Percentiles rank a stretch among this genome's conserved stretches.
Evolutionary conservation across 805 yeast genomes (phyloP).

Genomic region (Metschnikowia corniflorae): DNA sequence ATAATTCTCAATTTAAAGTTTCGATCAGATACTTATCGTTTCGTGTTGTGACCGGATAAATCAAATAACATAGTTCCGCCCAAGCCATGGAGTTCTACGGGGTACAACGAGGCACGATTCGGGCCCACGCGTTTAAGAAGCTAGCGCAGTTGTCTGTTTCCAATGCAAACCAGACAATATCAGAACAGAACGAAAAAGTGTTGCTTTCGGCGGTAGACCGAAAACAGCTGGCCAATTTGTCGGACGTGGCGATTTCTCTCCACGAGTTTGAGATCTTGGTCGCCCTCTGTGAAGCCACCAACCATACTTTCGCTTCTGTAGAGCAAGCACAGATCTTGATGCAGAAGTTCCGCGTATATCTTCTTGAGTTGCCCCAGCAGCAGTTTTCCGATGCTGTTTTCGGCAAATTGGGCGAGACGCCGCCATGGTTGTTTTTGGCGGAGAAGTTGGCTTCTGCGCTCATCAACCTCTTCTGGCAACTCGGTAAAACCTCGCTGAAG

Average conservation of each 20-base stretch:
- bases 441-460: slow-evolving; percentile 34
- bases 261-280: slow-evolving; percentile 55
- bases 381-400: slow-evolving; percentile 37
- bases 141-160: slow-evolving; percentile 32
- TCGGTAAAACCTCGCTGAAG: slow-evolving; percentile 19
- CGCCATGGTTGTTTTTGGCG: slow-evolving; percentile 37
- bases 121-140: slow-evolving; percentile 35
- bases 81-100: slow-evolving; percentile 38
- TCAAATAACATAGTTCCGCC: no score
- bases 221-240: background rate
- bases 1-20: background rate
- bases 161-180: background rate
- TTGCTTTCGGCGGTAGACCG: background rate
- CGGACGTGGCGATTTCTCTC: slow-evolving; percentile 40
- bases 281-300: slow-evolving; percentile 45
- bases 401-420: slow-evolving; percentile 23
- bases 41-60: no score
- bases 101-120: slow-evolving; percentile 36
- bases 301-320: slow-evolving; percentile 24
- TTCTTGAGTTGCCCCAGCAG: slow-evolving; percentile 44
- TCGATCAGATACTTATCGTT: background rate
- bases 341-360: slow-evolving; percentile 44
- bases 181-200: background rate
- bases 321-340: slow-evolving; percentile 41
- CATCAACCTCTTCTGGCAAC: slow-evolving; percentile 26